phyloP scores from a whole-genome alignment of 176 grass and related monocot genomes.

The Calamus simplicifolius region DNA sequence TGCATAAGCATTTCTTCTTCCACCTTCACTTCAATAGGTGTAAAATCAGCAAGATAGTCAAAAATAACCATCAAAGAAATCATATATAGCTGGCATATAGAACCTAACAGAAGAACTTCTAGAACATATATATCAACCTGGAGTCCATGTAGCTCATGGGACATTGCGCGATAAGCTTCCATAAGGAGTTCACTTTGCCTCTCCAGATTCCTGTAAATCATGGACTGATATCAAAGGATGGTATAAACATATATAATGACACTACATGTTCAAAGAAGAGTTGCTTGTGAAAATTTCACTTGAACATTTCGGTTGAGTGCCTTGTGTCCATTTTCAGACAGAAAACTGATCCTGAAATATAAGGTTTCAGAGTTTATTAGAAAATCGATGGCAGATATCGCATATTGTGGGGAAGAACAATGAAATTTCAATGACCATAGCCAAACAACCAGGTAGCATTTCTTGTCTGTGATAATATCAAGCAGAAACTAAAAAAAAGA shows the following conservation, averaged over 20 bases:
- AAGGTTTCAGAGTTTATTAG: no score
- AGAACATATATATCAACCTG: conserved; percentile 29
- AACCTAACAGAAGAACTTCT: conserved; percentile 4
- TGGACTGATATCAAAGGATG: conserved; percentile 1
- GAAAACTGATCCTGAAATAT: not conserved
- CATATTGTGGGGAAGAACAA: no score
- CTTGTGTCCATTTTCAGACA: conserved; percentile 52
- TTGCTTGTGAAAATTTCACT: conserved; percentile 22
- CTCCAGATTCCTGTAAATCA: conserved; percentile 53
- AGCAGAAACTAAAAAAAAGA: no score
- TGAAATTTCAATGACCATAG: no score
- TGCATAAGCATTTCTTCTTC: conserved; percentile 90
- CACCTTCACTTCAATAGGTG: conserved; percentile 31
- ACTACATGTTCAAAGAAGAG: conserved; percentile 4
- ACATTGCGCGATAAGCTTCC: conserved; percentile 57
- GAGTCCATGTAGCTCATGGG: conserved; percentile 63
- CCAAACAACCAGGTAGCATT: no score
- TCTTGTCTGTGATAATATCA: no score
- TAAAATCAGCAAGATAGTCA: not conserved
- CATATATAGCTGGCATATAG: no score
- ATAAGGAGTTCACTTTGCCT: conserved; percentile 70
- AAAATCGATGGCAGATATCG: no score
- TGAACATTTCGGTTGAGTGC: conserved; percentile 56
- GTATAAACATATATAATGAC: conserved; percentile 5
- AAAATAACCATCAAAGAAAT: no score